Conservation (phyloP, 352 stramenopile species). For the Pythium sp. region DNA sequence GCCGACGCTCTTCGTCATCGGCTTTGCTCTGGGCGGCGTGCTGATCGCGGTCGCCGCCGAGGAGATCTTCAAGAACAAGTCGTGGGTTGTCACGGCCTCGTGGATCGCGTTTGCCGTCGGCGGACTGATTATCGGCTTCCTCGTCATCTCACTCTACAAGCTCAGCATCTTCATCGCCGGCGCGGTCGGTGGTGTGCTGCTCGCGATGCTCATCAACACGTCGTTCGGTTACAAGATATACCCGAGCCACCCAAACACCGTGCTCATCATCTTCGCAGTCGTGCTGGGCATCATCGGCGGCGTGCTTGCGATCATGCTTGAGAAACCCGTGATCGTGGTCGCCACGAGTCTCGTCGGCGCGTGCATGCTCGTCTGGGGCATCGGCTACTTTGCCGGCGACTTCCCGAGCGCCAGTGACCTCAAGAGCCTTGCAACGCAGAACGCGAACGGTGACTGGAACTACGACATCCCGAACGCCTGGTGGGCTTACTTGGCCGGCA, state of each 20-base stretch:
- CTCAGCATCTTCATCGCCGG: slow-evolving; percentile 57
- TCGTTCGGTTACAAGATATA: slow-evolving; percentile 57
- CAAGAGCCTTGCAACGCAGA: slow-evolving; percentile 31
- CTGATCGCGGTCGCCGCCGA: slow-evolving; percentile 37
- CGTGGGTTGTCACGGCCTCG: slow-evolving; percentile 50
- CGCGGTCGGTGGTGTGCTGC: slow-evolving; percentile 41
- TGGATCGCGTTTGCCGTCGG: slow-evolving; percentile 60
- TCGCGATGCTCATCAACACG: slow-evolving; percentile 50
- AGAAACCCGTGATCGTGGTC: slow-evolving; percentile 51
- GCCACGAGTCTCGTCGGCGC: slow-evolving; percentile 55
- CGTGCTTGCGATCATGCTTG: slow-evolving; percentile 41
- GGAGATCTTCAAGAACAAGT: slow-evolving; percentile 37
- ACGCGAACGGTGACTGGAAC: slow-evolving; percentile 39
- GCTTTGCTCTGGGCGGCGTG: slow-evolving; percentile 49
- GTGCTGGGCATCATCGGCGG: slow-evolving; percentile 37
- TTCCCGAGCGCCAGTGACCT: slow-evolving; percentile 54
- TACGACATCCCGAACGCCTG: slow-evolving; percentile 57
- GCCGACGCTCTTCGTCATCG: slow-evolving; percentile 45
- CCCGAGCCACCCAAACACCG: slow-evolving; percentile 39
- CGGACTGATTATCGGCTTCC: slow-evolving; percentile 38
- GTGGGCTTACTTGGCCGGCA: slow-evolving; percentile 55
- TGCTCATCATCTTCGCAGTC: slow-evolving; percentile 50
- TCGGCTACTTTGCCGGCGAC: slow-evolving; percentile 66
- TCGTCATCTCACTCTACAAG: slow-evolving; percentile 49
- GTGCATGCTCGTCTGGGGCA: slow-evolving; percentile 42